Percentiles rank a stretch among this genome's conserved stretches.
These are phyloP conservation scores for Adenanthera pavonina DNA, from an alignment of 306 rosid species.

Conservation along the genomic window DNA sequence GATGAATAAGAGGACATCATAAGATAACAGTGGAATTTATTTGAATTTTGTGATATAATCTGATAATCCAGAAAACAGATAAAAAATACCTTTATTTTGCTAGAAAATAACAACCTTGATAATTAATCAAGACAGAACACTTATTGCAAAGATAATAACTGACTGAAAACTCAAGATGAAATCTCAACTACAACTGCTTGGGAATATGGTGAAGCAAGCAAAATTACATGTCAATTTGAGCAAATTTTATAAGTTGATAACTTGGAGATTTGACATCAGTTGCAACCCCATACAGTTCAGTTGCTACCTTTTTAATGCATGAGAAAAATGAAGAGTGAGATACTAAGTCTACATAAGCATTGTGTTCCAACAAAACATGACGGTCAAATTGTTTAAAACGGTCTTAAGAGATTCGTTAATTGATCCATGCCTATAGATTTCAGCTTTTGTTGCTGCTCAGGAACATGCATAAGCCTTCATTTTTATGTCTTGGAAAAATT, in stretches of 20 bases:
- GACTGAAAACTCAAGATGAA: slow-evolving; percentile 34
- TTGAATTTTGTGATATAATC: not conserved
- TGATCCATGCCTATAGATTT: slow-evolving; percentile 2
- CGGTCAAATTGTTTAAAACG: slow-evolving; percentile 1
- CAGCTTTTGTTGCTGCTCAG: not conserved
- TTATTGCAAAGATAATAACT: slow-evolving; percentile 21
- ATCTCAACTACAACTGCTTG: slow-evolving; percentile 13
- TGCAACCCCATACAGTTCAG: not conserved
- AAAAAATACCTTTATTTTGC: slow-evolving; percentile 8
- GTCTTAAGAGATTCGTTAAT: slow-evolving; percentile 9
- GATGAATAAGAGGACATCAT: slow-evolving; percentile 27
- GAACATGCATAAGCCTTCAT: slow-evolving; percentile 16
- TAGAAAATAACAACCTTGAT: slow-evolving; percentile 4
- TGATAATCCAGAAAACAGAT: slow-evolving; percentile 26
- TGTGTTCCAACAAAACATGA: slow-evolving; percentile 24
- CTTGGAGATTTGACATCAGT: slow-evolving; percentile 6
- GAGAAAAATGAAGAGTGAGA: slow-evolving; percentile 2
- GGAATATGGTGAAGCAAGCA: slow-evolving; percentile 22
- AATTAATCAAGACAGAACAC: slow-evolving; percentile 24
- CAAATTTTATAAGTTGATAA: slow-evolving; percentile 9
- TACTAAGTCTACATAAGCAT: slow-evolving; percentile 10
- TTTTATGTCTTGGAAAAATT: slow-evolving; percentile 5
- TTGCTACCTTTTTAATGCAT: not conserved
- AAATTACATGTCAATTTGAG: slow-evolving; percentile 2
- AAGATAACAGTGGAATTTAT: slow-evolving; percentile 14